phyloP scores from a whole-genome alignment of 768 basidiomycete genomes.

The Phanerochaete sordida region DNA sequence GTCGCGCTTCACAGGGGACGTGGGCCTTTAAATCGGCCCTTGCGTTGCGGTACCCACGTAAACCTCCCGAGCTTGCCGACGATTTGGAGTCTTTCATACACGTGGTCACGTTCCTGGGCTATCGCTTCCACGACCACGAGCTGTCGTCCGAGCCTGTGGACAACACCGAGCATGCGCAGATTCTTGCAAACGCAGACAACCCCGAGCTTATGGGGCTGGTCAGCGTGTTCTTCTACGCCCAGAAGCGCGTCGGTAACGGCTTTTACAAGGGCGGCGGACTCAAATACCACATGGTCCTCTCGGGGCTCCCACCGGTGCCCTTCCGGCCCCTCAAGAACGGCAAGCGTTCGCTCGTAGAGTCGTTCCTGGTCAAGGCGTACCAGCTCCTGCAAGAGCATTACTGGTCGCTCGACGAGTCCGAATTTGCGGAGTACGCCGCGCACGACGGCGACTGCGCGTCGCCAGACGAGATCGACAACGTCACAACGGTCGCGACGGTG shows the following conservation, averaged over 20 bases:
- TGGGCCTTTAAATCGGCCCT: slow-evolving; percentile 17
- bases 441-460: neutral
- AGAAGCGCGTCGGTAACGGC: neutral
- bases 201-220: neutral
- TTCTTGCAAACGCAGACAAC: neutral
- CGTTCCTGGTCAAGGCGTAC: neutral
- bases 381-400: neutral
- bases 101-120: neutral
- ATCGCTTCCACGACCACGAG: neutral
- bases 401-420: neutral
- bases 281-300: neutral
- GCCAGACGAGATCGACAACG: neutral
- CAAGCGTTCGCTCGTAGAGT: neutral
- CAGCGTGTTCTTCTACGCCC: neutral
- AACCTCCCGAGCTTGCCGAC: slow-evolving; percentile 6
- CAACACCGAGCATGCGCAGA: neutral
- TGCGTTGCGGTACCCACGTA: slow-evolving; percentile 3
- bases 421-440: neutral
- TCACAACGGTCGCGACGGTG: neutral
- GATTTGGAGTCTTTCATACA: slow-evolving; percentile 20
- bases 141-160: neutral
- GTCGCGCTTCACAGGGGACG: slow-evolving; percentile 12
- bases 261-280: neutral
- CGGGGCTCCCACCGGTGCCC: neutral
- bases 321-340: neutral